Percentiles rank a stretch among this genome's conserved stretches.
phyloP scores from a whole-genome alignment of 345 rosid species.

The Linum lewisii region DNA sequence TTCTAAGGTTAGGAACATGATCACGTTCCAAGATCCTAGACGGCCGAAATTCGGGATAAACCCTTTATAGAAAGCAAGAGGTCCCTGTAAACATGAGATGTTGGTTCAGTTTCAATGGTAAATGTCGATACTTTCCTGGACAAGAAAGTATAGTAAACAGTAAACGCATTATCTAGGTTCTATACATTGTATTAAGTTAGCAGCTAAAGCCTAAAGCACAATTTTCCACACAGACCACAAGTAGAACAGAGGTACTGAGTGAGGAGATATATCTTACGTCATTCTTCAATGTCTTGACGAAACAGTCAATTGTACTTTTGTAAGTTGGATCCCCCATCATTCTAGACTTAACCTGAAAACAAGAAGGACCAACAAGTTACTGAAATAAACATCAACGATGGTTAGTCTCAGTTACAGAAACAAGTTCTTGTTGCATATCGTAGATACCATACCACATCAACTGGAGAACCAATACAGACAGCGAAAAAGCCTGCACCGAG shows the following conservation, averaged over 20 bases:
- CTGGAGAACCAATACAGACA: constrained; percentile 97
- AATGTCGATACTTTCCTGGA: not conserved
- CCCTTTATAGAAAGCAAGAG: constrained; percentile 83
- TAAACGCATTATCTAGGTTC: not conserved
- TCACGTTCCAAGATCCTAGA: constrained; percentile 96
- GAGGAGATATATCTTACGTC: constrained; percentile 40
- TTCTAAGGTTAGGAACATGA: constrained; percentile 93
- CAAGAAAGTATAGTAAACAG: too few relatives aligned
- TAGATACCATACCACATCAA: constrained; percentile 69
- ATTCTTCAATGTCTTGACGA: constrained; percentile 72
- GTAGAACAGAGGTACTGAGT: not conserved
- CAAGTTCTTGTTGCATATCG: not conserved
- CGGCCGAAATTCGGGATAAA: constrained; percentile 91
- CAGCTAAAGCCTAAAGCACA: too few relatives aligned
- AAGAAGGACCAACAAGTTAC: constrained; percentile 2
- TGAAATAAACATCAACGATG: constrained; percentile 1
- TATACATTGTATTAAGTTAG: too few relatives aligned
- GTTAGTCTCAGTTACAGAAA: constrained; percentile 1
- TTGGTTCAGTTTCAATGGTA: not conserved
- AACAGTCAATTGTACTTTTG: constrained; percentile 89
- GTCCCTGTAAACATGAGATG: constrained; percentile 45
- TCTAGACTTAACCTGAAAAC: constrained; percentile 80
- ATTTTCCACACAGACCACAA: too few relatives aligned
- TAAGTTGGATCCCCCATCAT: constrained; percentile 98
- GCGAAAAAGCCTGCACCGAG: constrained; percentile 98